A percentile compares a stretch with the other conserved stretches of the same genome.
Conservation (phyloP, 2,329 filamentous ascomycete species). For the Pseudonectria foliicola region DNA sequence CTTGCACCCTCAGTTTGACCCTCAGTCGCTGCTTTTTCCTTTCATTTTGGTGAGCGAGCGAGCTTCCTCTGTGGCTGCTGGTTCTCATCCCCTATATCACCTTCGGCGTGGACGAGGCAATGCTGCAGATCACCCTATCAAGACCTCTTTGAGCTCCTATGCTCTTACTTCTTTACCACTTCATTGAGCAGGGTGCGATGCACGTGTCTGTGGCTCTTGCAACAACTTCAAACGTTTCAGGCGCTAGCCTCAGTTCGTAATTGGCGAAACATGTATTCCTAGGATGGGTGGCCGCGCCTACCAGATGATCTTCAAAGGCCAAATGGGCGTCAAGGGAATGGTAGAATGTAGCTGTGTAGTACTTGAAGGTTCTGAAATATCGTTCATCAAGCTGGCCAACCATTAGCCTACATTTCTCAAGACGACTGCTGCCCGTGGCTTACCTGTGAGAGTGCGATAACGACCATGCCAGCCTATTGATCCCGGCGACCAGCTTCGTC, state of each 20-base stretch:
- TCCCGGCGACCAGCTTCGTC: constrained; percentile 36
- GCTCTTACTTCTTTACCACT: constrained; percentile 42
- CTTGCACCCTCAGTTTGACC: constrained; percentile 14
- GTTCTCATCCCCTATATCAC: constrained; percentile 45
- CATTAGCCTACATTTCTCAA: constrained; percentile 2
- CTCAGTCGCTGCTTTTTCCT: constrained; percentile 20
- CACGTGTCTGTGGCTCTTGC: constrained; percentile 57
- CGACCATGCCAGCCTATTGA: constrained; percentile 34
- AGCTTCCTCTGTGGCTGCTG: constrained; percentile 24
- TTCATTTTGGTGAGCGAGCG: no score
- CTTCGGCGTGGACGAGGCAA: constrained; percentile 54
- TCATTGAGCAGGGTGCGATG: constrained; percentile 46
- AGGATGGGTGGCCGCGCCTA: constrained; percentile 15
- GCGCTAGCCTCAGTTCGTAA: constrained; percentile 63
- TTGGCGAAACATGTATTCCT: constrained; percentile 57
- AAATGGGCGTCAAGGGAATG: constrained; percentile 33
- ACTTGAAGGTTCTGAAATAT: constrained; percentile 40
- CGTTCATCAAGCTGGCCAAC: constrained; percentile 34
- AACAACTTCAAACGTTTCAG: constrained; percentile 61
- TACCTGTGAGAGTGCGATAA: constrained; percentile 36
- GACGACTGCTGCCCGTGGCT: neutral
- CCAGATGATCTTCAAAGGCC: constrained; percentile 11
- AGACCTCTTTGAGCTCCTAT: constrained; percentile 54
- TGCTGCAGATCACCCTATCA: constrained; percentile 52
- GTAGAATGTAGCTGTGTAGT: constrained; percentile 35